These are phyloP conservation scores for Cicer cuneatum DNA, from an alignment of 306 rosid species.

Conservation along the genomic window DNA sequence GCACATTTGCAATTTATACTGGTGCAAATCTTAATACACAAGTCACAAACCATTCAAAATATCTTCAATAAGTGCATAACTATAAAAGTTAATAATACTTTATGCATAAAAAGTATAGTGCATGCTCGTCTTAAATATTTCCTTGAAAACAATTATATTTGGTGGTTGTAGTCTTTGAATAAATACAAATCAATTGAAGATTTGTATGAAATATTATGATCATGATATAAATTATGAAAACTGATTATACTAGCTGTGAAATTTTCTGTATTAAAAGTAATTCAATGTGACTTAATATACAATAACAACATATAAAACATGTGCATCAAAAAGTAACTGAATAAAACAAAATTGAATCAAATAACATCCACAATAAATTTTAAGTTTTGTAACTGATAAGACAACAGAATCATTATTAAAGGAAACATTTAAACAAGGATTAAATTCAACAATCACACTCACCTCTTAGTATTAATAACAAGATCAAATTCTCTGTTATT, in stretches of 20 bases:
- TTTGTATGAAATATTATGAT: not conserved
- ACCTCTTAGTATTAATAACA: slow-evolving; percentile 27
- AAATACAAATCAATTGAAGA: slow-evolving; percentile 5
- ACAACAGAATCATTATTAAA: slow-evolving; percentile 26
- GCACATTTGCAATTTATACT: slow-evolving; percentile 5
- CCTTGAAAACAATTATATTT: slow-evolving; percentile 3
- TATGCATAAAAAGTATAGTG: slow-evolving; percentile 8
- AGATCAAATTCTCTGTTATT: not conserved
- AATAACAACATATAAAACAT: not conserved
- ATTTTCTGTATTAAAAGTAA: not conserved
- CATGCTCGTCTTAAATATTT: slow-evolving; percentile 11
- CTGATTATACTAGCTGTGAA: not conserved
- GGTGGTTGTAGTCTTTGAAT: not conserved
- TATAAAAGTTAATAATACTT: slow-evolving; percentile 30
- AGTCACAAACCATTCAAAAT: slow-evolving; percentile 5
- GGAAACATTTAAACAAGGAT: slow-evolving; percentile 18
- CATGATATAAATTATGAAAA: slow-evolving; percentile 17
- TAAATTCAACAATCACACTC: slow-evolving; percentile 36
- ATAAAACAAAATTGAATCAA: too few relatives aligned
- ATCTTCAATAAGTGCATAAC: slow-evolving; percentile 15
- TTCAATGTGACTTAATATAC: not conserved
- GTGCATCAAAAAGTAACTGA: not conserved
- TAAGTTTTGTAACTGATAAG: slow-evolving; percentile 22
- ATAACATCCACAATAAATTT: slow-evolving; percentile 21
- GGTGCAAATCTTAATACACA: not conserved